Conservation (phyloP, 805 yeast genomes). For the Saccharomycopsis babjevae region DNA sequence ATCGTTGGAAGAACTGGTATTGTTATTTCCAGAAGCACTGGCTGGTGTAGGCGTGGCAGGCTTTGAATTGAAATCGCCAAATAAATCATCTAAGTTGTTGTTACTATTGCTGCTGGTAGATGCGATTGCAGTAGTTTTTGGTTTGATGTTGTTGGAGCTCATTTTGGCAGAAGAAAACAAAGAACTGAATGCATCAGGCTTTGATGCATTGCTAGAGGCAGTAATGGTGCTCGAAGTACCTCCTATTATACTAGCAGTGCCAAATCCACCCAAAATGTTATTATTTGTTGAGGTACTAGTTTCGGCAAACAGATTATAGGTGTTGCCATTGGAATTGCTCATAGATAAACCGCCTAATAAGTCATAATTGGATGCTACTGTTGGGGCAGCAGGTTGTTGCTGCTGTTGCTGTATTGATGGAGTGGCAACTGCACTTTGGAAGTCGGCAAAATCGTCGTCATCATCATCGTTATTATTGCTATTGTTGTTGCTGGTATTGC, state of each 20-base stretch:
- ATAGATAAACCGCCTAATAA: slow-evolving; percentile 7
- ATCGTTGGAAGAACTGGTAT: slow-evolving; percentile 3
- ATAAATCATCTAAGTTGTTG: slow-evolving; percentile 2
- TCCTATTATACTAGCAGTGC: not conserved
- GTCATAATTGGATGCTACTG: slow-evolving; percentile 3
- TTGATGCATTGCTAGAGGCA: slow-evolving; percentile 16
- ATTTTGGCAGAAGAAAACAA: slow-evolving; percentile 55
- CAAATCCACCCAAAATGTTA: not conserved
- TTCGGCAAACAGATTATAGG: not conserved
- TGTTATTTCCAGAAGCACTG: not conserved
- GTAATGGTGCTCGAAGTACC: not conserved
- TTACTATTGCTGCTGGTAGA: not conserved
- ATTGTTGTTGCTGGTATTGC: not conserved
- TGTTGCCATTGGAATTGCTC: not conserved
- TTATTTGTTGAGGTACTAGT: not conserved
- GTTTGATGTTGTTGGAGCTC: not conserved
- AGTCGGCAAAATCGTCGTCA: slow-evolving; percentile 74
- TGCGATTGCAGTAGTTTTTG: not conserved
- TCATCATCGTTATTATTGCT: slow-evolving; percentile 33
- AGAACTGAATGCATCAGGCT: slow-evolving; percentile 62
- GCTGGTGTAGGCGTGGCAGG: not conserved
- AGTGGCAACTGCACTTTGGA: slow-evolving; percentile 44
- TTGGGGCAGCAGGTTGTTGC: not conserved
- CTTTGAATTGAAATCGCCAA: slow-evolving; percentile 12
- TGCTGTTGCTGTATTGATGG: not conserved